phyloP scores from a whole-genome alignment of 768 basidiomycete species.

The Dendrothele bispora region DNA sequence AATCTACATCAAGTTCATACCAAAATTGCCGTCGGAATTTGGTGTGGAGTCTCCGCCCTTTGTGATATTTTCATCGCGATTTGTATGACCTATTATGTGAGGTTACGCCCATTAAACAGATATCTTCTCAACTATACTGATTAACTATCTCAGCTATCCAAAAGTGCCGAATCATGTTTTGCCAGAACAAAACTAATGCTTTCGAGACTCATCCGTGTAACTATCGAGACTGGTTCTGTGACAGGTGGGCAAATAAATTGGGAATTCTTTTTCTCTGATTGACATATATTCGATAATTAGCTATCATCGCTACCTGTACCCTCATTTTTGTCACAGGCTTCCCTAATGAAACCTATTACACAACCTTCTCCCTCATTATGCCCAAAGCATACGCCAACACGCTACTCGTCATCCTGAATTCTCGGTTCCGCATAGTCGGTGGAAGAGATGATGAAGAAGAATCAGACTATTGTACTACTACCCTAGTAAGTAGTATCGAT shows the following conservation, averaged over 20 bases:
- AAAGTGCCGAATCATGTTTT: constrained; percentile 5
- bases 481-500: too few relatives aligned
- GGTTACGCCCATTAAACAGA: background rate
- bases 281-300: background rate
- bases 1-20: too few relatives aligned
- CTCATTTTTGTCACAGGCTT: constrained; percentile 7
- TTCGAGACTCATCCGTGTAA: constrained; percentile 1
- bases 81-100: constrained; percentile 2
- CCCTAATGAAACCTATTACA: constrained; percentile 3
- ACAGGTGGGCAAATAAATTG: background rate
- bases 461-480: too few relatives aligned
- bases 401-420: constrained; percentile 9
- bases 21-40: constrained; percentile 1
- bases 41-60: background rate
- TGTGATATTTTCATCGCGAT: constrained; percentile 2
- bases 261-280: background rate
- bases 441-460: too few relatives aligned
- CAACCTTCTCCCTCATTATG: background rate
- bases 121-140: background rate
- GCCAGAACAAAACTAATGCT: background rate
- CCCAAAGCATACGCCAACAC: constrained; percentile 12
- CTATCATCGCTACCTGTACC: constrained; percentile 3
- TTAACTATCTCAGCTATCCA: background rate
- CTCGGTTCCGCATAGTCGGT: constrained; percentile 7
- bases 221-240: constrained; percentile 6